Evolutionary conservation across 1,284 basidiomycete genomes (phyloP).

Genomic region (Ustilago nuda): DNA sequence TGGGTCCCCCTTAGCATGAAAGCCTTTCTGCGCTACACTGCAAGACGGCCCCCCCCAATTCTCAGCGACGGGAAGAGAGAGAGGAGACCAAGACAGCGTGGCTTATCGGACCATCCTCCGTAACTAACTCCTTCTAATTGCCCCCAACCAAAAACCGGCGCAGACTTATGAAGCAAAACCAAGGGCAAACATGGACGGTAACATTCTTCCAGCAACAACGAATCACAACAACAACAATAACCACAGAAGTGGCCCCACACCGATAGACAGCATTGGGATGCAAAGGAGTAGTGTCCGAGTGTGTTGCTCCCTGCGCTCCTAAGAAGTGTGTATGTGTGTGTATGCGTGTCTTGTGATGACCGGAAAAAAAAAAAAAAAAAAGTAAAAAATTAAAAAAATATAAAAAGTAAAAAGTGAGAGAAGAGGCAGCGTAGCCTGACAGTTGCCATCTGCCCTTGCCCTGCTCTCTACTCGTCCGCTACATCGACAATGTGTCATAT

Average conservation of each 20-base stretch:
- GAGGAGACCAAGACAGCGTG: not conserved
- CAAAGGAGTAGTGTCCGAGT: not conserved
- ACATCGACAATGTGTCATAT: not conserved
- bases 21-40: constrained; percentile 1
- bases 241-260: constrained; percentile 8
- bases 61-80: not conserved
- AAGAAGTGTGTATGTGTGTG: no score
- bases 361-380: constrained; percentile 4
- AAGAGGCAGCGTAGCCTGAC: not conserved
- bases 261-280: not conserved
- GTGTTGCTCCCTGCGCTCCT: not conserved
- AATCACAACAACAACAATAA: not conserved
- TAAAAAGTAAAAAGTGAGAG: not conserved
- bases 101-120: constrained; percentile 18
- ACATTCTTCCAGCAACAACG: not conserved
- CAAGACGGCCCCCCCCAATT: constrained; percentile 6
- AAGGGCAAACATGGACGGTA: not conserved
- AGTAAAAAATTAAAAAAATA: no score
- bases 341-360: not conserved
- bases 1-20: constrained; percentile 20
- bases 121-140: not conserved
- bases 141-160: not conserved
- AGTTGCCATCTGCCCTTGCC: not conserved
- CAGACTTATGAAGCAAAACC: constrained; percentile 5
- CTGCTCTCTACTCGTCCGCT: not conserved